Evolutionary conservation across 169 alveolate genomes (phyloP), one percentile per base, ranked within the genome.

Genomic region (Plasmodium falciparum): DNA sequence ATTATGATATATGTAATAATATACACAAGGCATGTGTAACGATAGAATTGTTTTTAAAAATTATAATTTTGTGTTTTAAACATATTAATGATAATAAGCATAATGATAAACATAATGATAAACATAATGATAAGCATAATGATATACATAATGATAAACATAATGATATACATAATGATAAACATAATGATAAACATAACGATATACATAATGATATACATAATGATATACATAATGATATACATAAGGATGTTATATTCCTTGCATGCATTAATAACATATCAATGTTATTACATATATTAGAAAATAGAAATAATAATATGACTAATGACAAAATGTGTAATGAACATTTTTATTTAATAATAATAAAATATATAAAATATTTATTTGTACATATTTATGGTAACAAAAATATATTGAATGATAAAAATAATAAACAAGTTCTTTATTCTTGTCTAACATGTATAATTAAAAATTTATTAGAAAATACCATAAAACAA

Each of bases 401-500:
- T 20, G 20, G 15, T 3, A 39, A 43, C n/a, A 3, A 26, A 59
- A 26, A 63, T 0, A 54, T 50, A 59, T 74, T 13, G 15, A 43
- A 15, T 45, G 67, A 74, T 39, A 20, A 22, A 3, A 54, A 58
- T 26, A 74, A 74, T 8, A 73, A 74, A 12, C 15, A 58, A n/a
- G 73, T 29, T 26, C 12, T 26, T n/a, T 76, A 65, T 69, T 76
- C 62, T 13, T 76, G 89, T 17, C 54, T 76, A 2, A 49, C 24
- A 54, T 65, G 50, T 20, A 58, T 76, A 39, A 76, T 76, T 45
- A 50, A 52, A 50, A 76, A 20, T 5, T 20, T 76, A 24, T 29
- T 76, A 58, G 61, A 76, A 76, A 65, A 65, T 29, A 50, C 52
- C 12, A 65, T 76, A 13, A 65, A 76, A 8, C 49, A 76, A 76